phyloP scores from a whole-genome alignment of 2,329 filamentous ascomycete species.

The Zasmidium angulare region DNA sequence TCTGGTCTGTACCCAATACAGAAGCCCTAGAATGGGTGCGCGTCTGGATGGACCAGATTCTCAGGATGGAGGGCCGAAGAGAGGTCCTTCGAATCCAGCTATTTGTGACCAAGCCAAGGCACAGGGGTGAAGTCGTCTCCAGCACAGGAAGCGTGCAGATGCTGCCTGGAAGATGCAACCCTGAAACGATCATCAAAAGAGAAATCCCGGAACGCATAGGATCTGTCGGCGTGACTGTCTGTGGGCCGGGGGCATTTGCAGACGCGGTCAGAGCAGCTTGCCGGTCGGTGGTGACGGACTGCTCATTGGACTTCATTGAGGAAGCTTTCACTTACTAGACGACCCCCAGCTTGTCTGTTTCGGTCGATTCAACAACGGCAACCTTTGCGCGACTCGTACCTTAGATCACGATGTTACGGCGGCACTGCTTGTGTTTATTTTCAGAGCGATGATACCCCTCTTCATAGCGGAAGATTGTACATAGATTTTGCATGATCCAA shows the following conservation, averaged over 20 bases:
- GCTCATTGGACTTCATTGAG: constrained; percentile 61
- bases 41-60: constrained; percentile 65
- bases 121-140: constrained; percentile 53
- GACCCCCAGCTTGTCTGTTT: no score
- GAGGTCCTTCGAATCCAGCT: constrained; percentile 61
- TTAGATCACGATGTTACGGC: constrained; percentile 7
- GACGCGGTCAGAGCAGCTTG: constrained; percentile 60
- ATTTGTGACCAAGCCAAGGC: constrained; percentile 62
- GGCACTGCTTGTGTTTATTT: background rate
- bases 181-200: constrained; percentile 56
- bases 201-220: constrained; percentile 50
- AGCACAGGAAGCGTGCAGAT: constrained; percentile 62
- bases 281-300: constrained; percentile 52
- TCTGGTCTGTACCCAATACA: constrained; percentile 77
- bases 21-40: constrained; percentile 65
- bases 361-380: no score
- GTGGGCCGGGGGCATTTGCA: constrained; percentile 62
- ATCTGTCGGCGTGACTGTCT: constrained; percentile 60
- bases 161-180: constrained; percentile 59
- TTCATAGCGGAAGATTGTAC: constrained; percentile 4
- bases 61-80: constrained; percentile 58
- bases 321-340: constrained; percentile 57
- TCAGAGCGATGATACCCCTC: constrained; percentile 6
- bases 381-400: background rate
- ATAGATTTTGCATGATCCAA: background rate